Evolutionary conservation across 2,329 filamentous ascomycete genomes (phyloP), one percentile per base, ranked within the genome.

Genomic region (Tolypocladium paradoxum): DNA sequence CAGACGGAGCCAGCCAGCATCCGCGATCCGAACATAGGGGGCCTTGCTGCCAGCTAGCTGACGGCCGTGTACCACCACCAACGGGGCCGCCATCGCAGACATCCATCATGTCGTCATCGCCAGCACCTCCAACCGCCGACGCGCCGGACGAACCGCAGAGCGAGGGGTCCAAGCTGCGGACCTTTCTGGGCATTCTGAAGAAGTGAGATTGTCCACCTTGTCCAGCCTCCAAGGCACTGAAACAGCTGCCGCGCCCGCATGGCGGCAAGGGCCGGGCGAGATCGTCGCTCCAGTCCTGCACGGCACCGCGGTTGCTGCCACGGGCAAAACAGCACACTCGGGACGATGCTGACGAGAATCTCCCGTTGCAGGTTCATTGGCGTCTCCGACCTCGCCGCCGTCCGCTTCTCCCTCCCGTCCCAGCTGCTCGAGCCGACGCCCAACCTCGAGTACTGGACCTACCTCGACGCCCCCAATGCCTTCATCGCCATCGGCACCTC

Each of bases 361-460:
- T 24, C 43, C 51, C 35, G 49, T 22, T 49, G n/a, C 38, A 95
- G 92, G 69, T 97, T 97, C 71, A 90, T 97, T 64, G 93, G 93
- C 61, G 93, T 99, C 54, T 79, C 91, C 60, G 93, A 99, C 72
- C 93, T 99, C 64, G 93, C 93, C 54, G 83, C 90, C 53, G 92
- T 97, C 57, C 88, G 93, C 61, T 99, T 99, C 74, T 97, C 92
- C 18, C 80, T 99, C 50, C 93, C 93, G 24, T 90, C 93, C 50
- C 92, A 97, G 71, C 83, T 99, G 45, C 81, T 99, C 64, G 93
- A 99, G 70, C 93, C 93, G 36, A 95, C 89, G 4, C 93, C 93
- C 51, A 99, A 99, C 69, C 77, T 99, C 67, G 93, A 99, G 75
- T 99, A 97, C 74, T 99, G 93, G 93, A 95, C 95, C 65, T 99